A percentile compares a stretch with the other conserved stretches of the same genome.
Conservation (phyloP, 768 basidiomycete species). For the Boletus reticuloceps region DNA sequence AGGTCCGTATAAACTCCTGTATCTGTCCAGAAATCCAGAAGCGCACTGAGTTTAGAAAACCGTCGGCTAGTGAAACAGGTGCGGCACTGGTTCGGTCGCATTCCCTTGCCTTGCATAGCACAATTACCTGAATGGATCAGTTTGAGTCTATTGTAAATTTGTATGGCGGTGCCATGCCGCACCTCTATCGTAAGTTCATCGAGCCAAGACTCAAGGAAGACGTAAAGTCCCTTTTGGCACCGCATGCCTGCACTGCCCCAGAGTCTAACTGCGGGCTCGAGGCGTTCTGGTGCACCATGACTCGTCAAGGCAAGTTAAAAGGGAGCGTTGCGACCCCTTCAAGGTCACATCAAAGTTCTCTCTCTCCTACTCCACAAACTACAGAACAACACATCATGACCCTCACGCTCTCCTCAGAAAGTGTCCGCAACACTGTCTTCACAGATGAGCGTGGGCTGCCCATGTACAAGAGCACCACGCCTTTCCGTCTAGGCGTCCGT, state of each 20-base stretch:
- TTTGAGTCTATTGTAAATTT: no score
- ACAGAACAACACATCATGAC: slow-evolving; percentile 14
- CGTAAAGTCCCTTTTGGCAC: not conserved
- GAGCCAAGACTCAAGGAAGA: no score
- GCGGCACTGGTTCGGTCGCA: not conserved
- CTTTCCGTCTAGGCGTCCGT: slow-evolving; percentile 14
- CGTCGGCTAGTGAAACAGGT: no score
- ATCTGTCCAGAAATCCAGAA: no score
- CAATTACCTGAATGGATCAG: not conserved
- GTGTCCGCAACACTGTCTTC: slow-evolving; percentile 26
- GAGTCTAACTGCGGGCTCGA: not conserved
- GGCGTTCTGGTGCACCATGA: no score
- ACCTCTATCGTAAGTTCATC: not conserved
- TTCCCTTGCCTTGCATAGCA: not conserved
- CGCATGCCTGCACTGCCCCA: not conserved
- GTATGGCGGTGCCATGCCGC: not conserved
- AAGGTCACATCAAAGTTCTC: not conserved
- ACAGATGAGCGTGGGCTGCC: slow-evolving; percentile 27
- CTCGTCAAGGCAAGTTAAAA: slow-evolving; percentile 2
- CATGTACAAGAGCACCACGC: slow-evolving; percentile 26
- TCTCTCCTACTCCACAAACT: not conserved
- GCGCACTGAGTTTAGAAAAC: no score
- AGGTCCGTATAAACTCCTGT: not conserved
- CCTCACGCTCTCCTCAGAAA: slow-evolving; percentile 24
- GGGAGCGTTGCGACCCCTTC: not conserved